phyloP scores from a whole-genome alignment of 805 yeast genomes.

The Geotrichum ghanense region DNA sequence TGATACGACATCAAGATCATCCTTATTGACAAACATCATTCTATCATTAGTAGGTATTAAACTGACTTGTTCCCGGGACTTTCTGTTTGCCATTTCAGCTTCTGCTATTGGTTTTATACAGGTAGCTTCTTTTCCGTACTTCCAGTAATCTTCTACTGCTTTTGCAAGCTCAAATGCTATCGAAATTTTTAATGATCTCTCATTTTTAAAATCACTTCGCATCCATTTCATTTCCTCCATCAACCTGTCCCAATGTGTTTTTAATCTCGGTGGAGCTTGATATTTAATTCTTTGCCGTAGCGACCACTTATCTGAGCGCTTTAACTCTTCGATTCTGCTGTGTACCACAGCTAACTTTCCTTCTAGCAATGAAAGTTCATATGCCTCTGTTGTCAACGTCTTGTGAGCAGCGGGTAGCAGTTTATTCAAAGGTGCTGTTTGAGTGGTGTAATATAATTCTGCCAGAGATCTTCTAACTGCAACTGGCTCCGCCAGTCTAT shows the following conservation, averaged over 20 bases:
- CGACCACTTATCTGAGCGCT: constrained; percentile 82
- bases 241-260: constrained; percentile 61
- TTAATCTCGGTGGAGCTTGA: constrained; percentile 47
- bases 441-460: constrained; percentile 77
- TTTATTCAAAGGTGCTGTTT: constrained; percentile 74
- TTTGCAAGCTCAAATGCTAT: constrained; percentile 60
- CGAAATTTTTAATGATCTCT: constrained; percentile 55
- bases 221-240: constrained; percentile 78
- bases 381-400: constrained; percentile 72
- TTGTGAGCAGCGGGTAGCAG: constrained; percentile 79
- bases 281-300: constrained; percentile 69
- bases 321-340: constrained; percentile 84
- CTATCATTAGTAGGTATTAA: constrained; percentile 1
- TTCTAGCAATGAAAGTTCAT: constrained; percentile 74
- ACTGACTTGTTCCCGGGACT: constrained; percentile 9
- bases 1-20: constrained; percentile 15
- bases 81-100: constrained; percentile 7
- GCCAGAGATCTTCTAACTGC: constrained; percentile 41
- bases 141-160: constrained; percentile 70
- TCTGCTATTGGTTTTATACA: constrained; percentile 38
- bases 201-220: constrained; percentile 66
- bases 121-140: constrained; percentile 49
- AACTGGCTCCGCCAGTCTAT: constrained; percentile 26
- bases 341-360: constrained; percentile 85
- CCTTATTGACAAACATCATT: constrained; percentile 9